Conservation (phyloP, 257 asterid genomes). For the Thymus mandschuricus region DNA sequence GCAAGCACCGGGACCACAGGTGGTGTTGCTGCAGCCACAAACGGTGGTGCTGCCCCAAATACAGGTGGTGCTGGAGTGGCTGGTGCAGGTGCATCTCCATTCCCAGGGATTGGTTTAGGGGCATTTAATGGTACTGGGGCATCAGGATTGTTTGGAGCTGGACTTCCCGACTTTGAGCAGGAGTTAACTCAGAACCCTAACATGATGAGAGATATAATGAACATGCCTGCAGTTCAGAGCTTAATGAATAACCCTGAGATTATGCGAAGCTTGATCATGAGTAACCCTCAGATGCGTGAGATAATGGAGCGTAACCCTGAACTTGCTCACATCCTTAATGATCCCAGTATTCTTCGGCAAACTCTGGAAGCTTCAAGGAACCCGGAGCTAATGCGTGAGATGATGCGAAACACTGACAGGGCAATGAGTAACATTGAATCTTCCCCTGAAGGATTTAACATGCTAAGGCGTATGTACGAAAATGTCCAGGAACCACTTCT, state of each 20-base stretch:
- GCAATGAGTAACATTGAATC: conserved; percentile 74
- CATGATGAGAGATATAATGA: conserved; percentile 65
- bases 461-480: conserved; percentile 77
- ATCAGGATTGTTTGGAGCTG: conserved; percentile 55
- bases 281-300: conserved; percentile 76
- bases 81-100: conserved; percentile 49
- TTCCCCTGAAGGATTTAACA: conserved; percentile 75
- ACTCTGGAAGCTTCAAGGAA: conserved; percentile 68
- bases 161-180: conserved; percentile 61
- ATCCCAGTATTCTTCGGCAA: conserved; percentile 64
- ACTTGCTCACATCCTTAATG: conserved; percentile 66
- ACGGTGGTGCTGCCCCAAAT: conserved; percentile 40
- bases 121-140: conserved; percentile 45
- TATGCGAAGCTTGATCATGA: conserved; percentile 62
- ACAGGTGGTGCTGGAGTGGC: conserved; percentile 38
- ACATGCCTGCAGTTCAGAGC: conserved; percentile 54
- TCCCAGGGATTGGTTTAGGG: conserved; percentile 50
- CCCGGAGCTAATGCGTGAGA: conserved; percentile 75
- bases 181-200: conserved; percentile 57
- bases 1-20: conserved; percentile 37
- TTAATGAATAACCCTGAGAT: conserved; percentile 66
- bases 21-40: conserved; percentile 34
- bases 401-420: conserved; percentile 73
- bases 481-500: conserved; percentile 69
- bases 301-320: conserved; percentile 71